Conservation (phyloP, 345 rosid species). For the Microcos paniculata region DNA sequence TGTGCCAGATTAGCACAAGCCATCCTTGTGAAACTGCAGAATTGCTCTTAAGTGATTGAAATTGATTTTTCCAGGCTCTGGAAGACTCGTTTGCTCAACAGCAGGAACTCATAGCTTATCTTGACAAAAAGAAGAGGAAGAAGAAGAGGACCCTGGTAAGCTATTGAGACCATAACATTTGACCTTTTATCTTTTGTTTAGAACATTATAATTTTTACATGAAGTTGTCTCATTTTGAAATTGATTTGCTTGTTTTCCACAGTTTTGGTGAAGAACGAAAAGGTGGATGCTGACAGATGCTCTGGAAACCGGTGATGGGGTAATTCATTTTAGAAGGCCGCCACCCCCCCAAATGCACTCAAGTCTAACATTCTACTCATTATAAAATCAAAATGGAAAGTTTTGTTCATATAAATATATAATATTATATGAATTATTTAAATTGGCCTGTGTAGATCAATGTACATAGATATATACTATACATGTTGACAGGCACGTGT, state of each 20-base stretch:
- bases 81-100: constrained; percentile 72
- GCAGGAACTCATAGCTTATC: constrained; percentile 69
- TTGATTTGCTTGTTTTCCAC: constrained; percentile 25
- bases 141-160: constrained; percentile 55
- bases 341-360: constrained; percentile 23
- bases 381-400: constrained; percentile 19
- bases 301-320: constrained; percentile 16
- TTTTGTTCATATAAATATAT: constrained; percentile 15
- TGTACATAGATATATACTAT: constrained; percentile 2
- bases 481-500: neutral
- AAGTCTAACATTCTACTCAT: constrained; percentile 17
- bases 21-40: neutral
- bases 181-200: neutral
- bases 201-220: neutral
- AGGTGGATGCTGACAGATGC: constrained; percentile 22
- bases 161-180: neutral
- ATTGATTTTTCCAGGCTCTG: constrained; percentile 54
- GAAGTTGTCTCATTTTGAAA: constrained; percentile 8
- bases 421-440: neutral
- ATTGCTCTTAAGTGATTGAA: neutral
- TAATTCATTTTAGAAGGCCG: constrained; percentile 1
- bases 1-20: neutral
- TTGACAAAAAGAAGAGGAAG: constrained; percentile 86
- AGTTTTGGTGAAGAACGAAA: constrained; percentile 46
- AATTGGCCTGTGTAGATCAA: neutral